Base-by-base conservation (phyloP, 371 early-diverging fungal species). In the Mucor piriformis region DNA sequence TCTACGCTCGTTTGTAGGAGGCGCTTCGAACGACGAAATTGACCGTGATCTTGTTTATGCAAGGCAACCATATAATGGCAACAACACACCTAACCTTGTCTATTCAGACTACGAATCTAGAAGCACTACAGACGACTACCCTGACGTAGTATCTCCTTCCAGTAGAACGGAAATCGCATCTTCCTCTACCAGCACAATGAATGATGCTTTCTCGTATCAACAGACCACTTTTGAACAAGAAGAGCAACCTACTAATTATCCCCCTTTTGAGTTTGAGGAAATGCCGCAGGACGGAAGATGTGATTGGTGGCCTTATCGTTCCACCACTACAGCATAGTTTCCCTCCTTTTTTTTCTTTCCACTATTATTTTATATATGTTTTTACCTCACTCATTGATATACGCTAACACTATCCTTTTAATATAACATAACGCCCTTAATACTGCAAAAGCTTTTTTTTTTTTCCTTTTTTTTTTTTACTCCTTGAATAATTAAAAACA, bases 1-100 rank as follows among this genome's bases (percentile, higher is more conserved):
- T 11, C 57, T 69, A 69, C 69, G 61, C 40, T 69, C 69, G 32
- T 69, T 69, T 69, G 69, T 64, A 64, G 69, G 54, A 23, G 69
- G 69, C 29, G 58, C 61, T 16, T 54, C 69, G 11, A 53, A 69
- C 25, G 69, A 69, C 24, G 69, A 69, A 38, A 50, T 54, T 33
- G 61, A 69, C 37, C 57, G 69, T 32, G 69, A 69, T 44, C 50
- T 69, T 21, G 40, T 37, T 8, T 40, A 52, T 42, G 69, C 69
- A 43, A 60, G 61, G 32, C 69, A 69, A n/a, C 61, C 61, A 46
- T 69, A 69, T 29, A 64, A 68, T 33, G 61, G 57, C 18, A 50
- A 25, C 15, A 67, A 64, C 29, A 69, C 69, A 42, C 69, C 69
- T 11, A 60, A 69, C 10, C 34, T 69, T 16, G 58, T 57, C 10